These are phyloP conservation scores for Cavenderia fasciculata DNA, from an alignment of 78 protist genomes.

Conservation along the genomic window DNA sequence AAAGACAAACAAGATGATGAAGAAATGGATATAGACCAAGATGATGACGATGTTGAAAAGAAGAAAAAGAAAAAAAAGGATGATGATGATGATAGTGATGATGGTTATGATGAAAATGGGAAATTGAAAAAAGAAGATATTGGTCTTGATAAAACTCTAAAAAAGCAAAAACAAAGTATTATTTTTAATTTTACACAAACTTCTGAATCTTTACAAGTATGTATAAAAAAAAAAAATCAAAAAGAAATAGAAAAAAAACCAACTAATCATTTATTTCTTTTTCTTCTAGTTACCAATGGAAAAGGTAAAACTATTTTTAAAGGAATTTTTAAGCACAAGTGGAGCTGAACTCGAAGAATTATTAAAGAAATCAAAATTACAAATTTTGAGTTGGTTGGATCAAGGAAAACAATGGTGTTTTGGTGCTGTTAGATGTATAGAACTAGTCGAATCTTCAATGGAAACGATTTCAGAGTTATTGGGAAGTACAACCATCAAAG, in stretches of 20 bases:
- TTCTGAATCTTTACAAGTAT: neutral
- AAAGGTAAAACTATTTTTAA: neutral
- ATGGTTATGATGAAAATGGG: neutral
- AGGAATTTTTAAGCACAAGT: neutral
- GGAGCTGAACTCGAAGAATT: neutral
- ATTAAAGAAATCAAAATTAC: too few species aligned
- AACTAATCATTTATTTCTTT: neutral
- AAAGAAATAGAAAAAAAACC: neutral
- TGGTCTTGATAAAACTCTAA: neutral
- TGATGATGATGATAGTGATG: neutral
- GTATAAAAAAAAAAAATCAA: neutral
- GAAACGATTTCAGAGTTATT: slow-evolving; percentile 42
- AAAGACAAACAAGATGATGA: neutral
- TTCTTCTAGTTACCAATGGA: neutral
- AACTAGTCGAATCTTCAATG: neutral
- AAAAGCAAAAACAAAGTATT: neutral
- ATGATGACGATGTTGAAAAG: neutral
- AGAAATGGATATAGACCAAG: neutral
- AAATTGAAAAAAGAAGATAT: neutral
- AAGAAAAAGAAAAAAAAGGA: neutral
- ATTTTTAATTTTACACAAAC: too few species aligned
- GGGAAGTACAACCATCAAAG: slow-evolving; percentile 38
- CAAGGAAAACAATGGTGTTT: too few species aligned
- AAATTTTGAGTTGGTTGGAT: too few species aligned
- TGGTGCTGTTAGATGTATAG: slow-evolving; percentile 29